phyloP scores from a whole-genome alignment of 2,329 filamentous ascomycete species.

The Penicillium fuscoglaucum region DNA sequence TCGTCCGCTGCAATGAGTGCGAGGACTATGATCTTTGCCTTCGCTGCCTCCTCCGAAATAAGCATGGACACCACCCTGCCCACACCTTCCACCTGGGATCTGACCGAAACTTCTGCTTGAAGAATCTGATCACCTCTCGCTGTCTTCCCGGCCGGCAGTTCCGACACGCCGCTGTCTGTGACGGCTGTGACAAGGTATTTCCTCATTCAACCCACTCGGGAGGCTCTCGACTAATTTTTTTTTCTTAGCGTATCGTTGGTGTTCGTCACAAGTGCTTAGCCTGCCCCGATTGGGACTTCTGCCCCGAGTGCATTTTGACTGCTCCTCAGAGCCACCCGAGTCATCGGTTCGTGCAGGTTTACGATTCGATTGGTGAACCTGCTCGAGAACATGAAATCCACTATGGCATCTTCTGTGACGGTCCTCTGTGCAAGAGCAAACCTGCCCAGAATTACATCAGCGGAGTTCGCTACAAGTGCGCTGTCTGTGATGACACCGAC shows the following conservation, averaged over 20 bases:
- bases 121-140: conserved; percentile 62
- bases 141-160: conserved; percentile 78
- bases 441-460: conserved; percentile 60
- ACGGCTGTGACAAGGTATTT: conserved; percentile 77
- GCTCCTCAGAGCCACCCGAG: conserved; percentile 70
- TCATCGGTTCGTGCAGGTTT: conserved; percentile 88
- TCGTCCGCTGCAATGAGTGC: conserved; percentile 81
- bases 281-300: conserved; percentile 98
- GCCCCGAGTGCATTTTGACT: conserved; percentile 69
- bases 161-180: conserved; percentile 85
- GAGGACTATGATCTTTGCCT: conserved; percentile 93
- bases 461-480: conserved; percentile 93
- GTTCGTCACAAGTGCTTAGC: conserved; percentile 94
- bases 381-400: conserved; percentile 59
- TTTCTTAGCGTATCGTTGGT: conserved; percentile 68
- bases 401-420: conserved; percentile 89
- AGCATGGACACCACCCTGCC: conserved; percentile 87
- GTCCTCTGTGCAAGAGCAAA: conserved; percentile 73
- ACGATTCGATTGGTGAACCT: conserved; percentile 62
- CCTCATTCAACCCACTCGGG: conserved; percentile 13
- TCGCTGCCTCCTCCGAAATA: conserved; percentile 70
- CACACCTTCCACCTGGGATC: conserved; percentile 69
- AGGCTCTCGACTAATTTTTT: not conserved
- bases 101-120: conserved; percentile 58
- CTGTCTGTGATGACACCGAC: conserved; percentile 90